Base-by-base conservation (phyloP, 1,139 yeast species). In the Scheffersomyces insectosa region DNA sequence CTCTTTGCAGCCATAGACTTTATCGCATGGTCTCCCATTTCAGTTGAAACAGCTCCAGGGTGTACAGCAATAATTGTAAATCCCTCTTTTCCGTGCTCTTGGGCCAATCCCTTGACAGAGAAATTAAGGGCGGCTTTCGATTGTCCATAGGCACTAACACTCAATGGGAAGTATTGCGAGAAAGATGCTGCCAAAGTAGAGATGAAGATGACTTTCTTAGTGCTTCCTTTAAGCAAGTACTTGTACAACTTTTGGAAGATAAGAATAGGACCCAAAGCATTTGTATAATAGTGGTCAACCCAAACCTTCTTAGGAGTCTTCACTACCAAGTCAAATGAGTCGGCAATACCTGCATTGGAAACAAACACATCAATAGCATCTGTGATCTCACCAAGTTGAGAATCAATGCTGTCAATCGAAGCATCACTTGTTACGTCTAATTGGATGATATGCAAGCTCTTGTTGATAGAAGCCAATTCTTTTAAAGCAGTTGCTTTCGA, bases 31-130 rank as follows among this genome's bases (percentile, higher is more conserved):
- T 14, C 15, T 6, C 6, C 6, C 15, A n/a, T 6, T n/a, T 30
- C 33, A 10, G 33, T 30, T 10, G 8, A 10, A 13, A 60, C 68
- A 33, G 56, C 38, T 3, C 74, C 74, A 9, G 75, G 74, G 32
- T 62, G 62, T 32, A 65, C 45, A 8, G 64, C 46, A 7, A 64
- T 40, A 20, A 63, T 57, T 8, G 46, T 55, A 47, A 58, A 64
- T 2, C 50, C 54, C 36, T 64, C 61, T 6, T 39, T 40, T 7
- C 34, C 44, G 38, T 60, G 42, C 32, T 65, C 69, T 35, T 44
- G 38, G 13, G 56, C 49, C 15, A 65, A 42, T 28, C 46, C 49
- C 28, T 51, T 57, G 10, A 54, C 55, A 8, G 55, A 20, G 44
- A 50, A 51, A 42, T 63, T 64, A 13, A 65, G 42, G 5, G 65